Evolutionary conservation across 257 asterid genomes (phyloP).

Genomic region (Penstemon barbatus): DNA sequence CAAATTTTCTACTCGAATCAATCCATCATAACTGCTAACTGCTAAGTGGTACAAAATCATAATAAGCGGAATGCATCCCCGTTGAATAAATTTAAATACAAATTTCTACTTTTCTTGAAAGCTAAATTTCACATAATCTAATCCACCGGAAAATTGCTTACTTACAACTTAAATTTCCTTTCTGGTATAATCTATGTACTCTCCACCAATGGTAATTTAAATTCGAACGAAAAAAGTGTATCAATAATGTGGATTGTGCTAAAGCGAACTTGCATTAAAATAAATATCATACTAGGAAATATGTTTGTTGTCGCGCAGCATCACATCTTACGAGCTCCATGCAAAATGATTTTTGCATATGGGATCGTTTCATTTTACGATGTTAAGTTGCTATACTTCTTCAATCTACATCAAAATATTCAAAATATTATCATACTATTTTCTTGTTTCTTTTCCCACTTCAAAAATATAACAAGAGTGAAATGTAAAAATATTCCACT

Average conservation of each 20-base stretch:
- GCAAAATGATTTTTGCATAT: background rate
- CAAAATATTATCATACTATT: background rate
- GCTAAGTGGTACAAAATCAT: too few species aligned
- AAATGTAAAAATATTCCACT: too few species aligned
- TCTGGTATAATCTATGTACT: constrained; percentile 12
- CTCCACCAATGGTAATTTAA: background rate
- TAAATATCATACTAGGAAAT: background rate
- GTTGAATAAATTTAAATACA: too few species aligned
- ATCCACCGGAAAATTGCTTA: background rate
- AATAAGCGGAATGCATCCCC: too few species aligned
- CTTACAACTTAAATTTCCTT: background rate
- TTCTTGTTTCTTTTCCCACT: too few species aligned
- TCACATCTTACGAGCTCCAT: background rate
- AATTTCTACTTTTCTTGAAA: too few species aligned
- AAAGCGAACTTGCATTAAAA: background rate
- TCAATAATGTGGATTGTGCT: background rate
- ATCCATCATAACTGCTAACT: too few species aligned
- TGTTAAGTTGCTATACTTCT: constrained; percentile 43
- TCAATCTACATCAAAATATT: constrained; percentile 41
- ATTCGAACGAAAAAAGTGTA: background rate
- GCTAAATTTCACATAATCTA: too few species aligned
- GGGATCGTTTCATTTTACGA: background rate
- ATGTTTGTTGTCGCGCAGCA: too few species aligned
- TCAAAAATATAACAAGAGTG: too few species aligned
- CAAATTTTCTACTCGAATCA: too few species aligned